A percentile compares a stretch with the other conserved stretches of the same genome.
Conservation (phyloP, 495 filamentous ascomycete genomes). For the Annulohypoxylon stygium region DNA sequence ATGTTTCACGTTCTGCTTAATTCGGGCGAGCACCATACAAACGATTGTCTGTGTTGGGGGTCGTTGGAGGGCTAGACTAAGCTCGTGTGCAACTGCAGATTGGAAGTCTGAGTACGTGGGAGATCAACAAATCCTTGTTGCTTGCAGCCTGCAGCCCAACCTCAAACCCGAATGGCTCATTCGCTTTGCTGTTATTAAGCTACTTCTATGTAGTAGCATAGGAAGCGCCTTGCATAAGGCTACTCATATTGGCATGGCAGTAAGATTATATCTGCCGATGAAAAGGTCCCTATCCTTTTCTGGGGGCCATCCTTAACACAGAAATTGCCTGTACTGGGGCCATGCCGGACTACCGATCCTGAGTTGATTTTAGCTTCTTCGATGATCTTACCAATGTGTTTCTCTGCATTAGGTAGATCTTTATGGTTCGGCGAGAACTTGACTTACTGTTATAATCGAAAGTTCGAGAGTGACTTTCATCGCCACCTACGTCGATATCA, state of each 20-base stretch:
- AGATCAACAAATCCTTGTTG: slow-evolving; percentile 26
- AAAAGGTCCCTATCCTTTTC: slow-evolving; percentile 5
- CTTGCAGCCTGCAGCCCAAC: slow-evolving; percentile 21
- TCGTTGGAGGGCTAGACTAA: slow-evolving; percentile 6
- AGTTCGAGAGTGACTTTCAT: background rate
- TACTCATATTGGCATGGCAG: slow-evolving; percentile 23
- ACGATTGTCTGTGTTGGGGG: slow-evolving; percentile 12
- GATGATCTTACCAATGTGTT: background rate
- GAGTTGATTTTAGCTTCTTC: background rate
- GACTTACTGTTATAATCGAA: background rate
- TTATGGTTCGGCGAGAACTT: background rate
- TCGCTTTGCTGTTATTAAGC: slow-evolving; percentile 1
- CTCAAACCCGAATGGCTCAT: slow-evolving; percentile 26
- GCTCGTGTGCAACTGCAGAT: slow-evolving; percentile 8
- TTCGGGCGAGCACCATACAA: slow-evolving; percentile 10
- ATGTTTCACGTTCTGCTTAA: slow-evolving; percentile 32
- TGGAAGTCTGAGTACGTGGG: slow-evolving; percentile 15
- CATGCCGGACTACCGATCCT: background rate
- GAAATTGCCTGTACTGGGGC: slow-evolving; percentile 1
- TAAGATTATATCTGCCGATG: slow-evolving; percentile 24
- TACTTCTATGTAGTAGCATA: slow-evolving; percentile 27
- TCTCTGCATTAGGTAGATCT: background rate
- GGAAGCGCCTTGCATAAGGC: slow-evolving; percentile 42
- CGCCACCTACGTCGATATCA: slow-evolving; percentile 34
- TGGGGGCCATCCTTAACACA: slow-evolving; percentile 1